A percentile compares a stretch with the other conserved stretches of the same genome.
These are phyloP conservation scores for Pseudogymnoascus sp. DNA, from an alignment of 2,329 filamentous ascomycete species.

Conservation along the genomic window DNA sequence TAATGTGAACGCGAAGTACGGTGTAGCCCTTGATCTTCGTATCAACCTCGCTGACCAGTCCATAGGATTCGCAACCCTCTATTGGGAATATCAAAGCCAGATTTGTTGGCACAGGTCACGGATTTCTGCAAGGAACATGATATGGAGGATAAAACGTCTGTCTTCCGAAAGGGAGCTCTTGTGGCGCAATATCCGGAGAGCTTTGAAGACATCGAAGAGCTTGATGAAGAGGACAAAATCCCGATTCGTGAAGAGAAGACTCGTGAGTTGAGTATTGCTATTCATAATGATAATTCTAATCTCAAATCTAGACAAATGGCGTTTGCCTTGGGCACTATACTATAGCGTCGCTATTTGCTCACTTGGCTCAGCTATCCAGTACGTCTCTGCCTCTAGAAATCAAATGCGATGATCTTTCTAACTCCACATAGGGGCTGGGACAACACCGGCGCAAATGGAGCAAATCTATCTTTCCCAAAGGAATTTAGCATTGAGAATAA, in stretches of 20 bases:
- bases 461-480: conserved; percentile 39
- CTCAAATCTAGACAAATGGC: conserved; percentile 59
- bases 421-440: conserved; percentile 28
- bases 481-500: conserved; percentile 37
- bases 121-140: conserved; percentile 44
- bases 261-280: not conserved
- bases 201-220: not conserved
- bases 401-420: not conserved
- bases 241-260: not conserved
- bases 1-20: conserved; percentile 29
- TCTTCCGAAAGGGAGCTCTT: conserved; percentile 50
- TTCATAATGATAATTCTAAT: conserved; percentile 36
- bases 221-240: not conserved
- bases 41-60: not conserved
- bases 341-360: conserved; percentile 59
- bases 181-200: conserved; percentile 36
- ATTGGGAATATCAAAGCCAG: conserved; percentile 37
- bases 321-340: conserved; percentile 51
- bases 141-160: conserved; percentile 44
- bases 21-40: not conserved
- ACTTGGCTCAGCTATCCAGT: conserved; percentile 56
- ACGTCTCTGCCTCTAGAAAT: not conserved
- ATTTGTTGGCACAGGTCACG: conserved; percentile 42
- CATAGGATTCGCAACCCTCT: conserved; percentile 35
- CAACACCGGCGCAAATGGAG: conserved; percentile 40